These are phyloP conservation scores for Luffa aegyptiaca DNA, from an alignment of 306 rosid species.

Conservation along the genomic window DNA sequence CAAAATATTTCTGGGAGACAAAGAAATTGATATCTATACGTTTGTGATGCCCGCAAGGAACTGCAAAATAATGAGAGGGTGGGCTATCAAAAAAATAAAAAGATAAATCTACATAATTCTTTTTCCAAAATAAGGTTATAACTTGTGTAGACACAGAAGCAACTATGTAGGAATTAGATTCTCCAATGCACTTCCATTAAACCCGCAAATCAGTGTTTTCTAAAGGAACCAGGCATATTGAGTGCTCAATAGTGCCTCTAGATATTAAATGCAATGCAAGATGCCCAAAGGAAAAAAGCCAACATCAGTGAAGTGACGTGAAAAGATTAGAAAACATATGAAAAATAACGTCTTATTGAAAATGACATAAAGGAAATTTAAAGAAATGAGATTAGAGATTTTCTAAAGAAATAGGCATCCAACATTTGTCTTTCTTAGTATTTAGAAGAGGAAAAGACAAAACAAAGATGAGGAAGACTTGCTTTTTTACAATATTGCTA, in stretches of 20 bases:
- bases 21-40: conserved; percentile 86
- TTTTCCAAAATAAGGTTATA: background rate
- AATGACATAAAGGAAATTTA: background rate
- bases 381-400: background rate
- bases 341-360: no score
- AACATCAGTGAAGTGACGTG: background rate
- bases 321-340: background rate
- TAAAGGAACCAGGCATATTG: background rate
- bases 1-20: conserved; percentile 37
- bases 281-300: background rate
- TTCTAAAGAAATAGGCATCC: background rate
- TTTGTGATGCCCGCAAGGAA: conserved; percentile 84
- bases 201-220: background rate
- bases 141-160: background rate
- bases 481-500: background rate
- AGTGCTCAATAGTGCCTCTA: background rate
- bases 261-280: background rate
- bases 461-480: background rate
- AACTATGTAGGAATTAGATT: background rate
- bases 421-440: no score
- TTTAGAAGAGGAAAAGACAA: background rate
- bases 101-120: background rate
- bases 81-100: background rate
- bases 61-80: conserved; percentile 17
- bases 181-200: background rate